phyloP scores from a whole-genome alignment of 78 protist species.

The Tieghemostelium lacteum region DNA sequence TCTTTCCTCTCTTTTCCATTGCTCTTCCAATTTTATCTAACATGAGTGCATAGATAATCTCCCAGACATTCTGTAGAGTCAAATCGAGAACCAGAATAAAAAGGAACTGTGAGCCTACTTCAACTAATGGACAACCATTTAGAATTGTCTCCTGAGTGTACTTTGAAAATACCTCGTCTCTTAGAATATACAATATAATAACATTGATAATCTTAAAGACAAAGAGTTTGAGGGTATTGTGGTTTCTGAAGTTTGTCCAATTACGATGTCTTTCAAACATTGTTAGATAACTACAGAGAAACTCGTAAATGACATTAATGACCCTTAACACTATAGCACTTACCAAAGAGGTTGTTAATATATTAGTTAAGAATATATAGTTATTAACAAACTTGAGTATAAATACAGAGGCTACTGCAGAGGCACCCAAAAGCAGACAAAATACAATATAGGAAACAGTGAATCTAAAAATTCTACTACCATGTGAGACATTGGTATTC shows the following conservation, averaged over 20 bases:
- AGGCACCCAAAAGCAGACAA: constrained; percentile 4
- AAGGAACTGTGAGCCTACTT: constrained; percentile 64
- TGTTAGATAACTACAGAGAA: constrained; percentile 51
- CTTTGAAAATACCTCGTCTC: constrained; percentile 30
- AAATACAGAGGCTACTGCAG: constrained; percentile 34
- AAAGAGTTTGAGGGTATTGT: constrained; percentile 50
- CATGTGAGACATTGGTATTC: constrained; percentile 3
- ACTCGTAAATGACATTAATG: constrained; percentile 54
- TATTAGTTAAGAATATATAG: constrained; percentile 42
- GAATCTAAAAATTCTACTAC: constrained; percentile 6
- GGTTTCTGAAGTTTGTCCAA: constrained; percentile 75
- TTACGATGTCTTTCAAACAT: constrained; percentile 66
- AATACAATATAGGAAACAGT: constrained; percentile 13
- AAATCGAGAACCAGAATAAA: constrained; percentile 53
- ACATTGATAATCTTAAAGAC: constrained; percentile 66
- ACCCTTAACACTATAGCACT: constrained; percentile 46
- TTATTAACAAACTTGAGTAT: constrained; percentile 41
- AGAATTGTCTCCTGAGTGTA: constrained; percentile 7
- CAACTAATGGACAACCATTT: constrained; percentile 61
- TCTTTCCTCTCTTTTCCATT: constrained; percentile 48
- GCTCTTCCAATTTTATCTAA: constrained; percentile 35
- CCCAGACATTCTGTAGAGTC: constrained; percentile 42
- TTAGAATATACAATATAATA: constrained; percentile 39
- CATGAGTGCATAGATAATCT: constrained; percentile 34
- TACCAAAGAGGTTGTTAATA: constrained; percentile 57